Evolutionary conservation across 2,329 filamentous ascomycete genomes (phyloP).

Genomic region (Hymenotorrendiella dingleyae): DNA sequence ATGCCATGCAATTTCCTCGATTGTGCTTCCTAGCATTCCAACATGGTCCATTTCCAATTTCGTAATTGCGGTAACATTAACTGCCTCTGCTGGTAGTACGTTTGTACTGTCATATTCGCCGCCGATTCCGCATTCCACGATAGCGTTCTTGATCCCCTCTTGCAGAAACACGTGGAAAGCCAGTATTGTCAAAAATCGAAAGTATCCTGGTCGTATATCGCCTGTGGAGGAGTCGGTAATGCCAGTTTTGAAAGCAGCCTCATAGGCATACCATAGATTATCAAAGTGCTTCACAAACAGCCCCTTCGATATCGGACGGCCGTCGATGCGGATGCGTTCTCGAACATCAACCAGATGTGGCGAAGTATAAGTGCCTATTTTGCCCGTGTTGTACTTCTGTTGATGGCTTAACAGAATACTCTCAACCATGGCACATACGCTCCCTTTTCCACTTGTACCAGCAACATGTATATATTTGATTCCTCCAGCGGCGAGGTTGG

Average conservation of each 20-base stretch:
- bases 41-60: conserved; percentile 83
- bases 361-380: conserved; percentile 60
- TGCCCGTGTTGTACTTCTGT: conserved; percentile 4
- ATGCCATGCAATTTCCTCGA: conserved; percentile 84
- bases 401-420: conserved; percentile 55
- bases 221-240: background rate
- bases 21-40: conserved; percentile 69
- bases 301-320: conserved; percentile 48
- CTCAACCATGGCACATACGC: conserved; percentile 62
- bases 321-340: conserved; percentile 62
- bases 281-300: conserved; percentile 62
- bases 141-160: conserved; percentile 69
- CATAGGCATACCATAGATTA: conserved; percentile 55
- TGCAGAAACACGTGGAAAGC: conserved; percentile 77
- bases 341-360: conserved; percentile 63
- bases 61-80: conserved; percentile 65
- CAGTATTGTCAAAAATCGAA: conserved; percentile 84
- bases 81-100: conserved; percentile 52
- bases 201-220: conserved; percentile 73
- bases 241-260: background rate
- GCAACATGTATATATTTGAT: conserved; percentile 67
- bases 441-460: conserved; percentile 83
- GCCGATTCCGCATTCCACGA: conserved; percentile 91
- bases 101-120: conserved; percentile 94
- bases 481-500: conserved; percentile 19